These are phyloP conservation scores for Malassezia sympodialis DNA, from an alignment of 1,284 basidiomycete species.

Conservation along the genomic window DNA sequence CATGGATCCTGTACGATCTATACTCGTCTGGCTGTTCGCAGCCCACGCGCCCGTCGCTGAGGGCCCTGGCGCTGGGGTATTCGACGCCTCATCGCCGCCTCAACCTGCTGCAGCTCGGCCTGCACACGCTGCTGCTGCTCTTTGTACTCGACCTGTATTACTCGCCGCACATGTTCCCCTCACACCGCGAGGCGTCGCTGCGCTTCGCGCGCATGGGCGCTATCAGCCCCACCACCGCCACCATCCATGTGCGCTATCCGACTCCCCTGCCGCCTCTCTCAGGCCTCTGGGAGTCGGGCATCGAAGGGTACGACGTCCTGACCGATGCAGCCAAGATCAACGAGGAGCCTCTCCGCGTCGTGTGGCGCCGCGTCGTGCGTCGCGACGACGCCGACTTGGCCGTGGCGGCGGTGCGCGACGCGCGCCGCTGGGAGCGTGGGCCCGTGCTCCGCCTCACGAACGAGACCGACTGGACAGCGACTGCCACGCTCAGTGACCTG, in stretches of 20 bases:
- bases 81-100: conserved; percentile 27
- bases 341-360: conserved; percentile 31
- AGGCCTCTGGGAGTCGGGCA: conserved; percentile 25
- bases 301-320: conserved; percentile 18
- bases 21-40: conserved; percentile 17
- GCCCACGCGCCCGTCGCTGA: background rate
- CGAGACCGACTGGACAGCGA: conserved; percentile 60
- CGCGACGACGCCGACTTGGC: conserved; percentile 4
- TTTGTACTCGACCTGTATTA: conserved; percentile 40
- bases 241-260: conserved; percentile 42
- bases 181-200: conserved; percentile 40
- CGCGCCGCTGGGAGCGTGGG: conserved; percentile 43
- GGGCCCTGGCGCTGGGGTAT: conserved; percentile 19
- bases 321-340: conserved; percentile 19
- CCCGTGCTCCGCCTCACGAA: conserved; percentile 37
- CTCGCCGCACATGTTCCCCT: conserved; percentile 44
- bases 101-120: conserved; percentile 26
- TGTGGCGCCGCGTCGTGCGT: conserved; percentile 21
- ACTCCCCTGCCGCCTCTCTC: conserved; percentile 31
- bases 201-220: conserved; percentile 39
- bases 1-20: conserved; percentile 27
- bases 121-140: conserved; percentile 33
- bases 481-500: conserved; percentile 56
- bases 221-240: conserved; percentile 31
- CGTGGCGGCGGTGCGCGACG: conserved; percentile 20